These are phyloP conservation scores for Detonula confervacea DNA, from an alignment of 352 stramenopile genomes.

Conservation along the genomic window DNA sequence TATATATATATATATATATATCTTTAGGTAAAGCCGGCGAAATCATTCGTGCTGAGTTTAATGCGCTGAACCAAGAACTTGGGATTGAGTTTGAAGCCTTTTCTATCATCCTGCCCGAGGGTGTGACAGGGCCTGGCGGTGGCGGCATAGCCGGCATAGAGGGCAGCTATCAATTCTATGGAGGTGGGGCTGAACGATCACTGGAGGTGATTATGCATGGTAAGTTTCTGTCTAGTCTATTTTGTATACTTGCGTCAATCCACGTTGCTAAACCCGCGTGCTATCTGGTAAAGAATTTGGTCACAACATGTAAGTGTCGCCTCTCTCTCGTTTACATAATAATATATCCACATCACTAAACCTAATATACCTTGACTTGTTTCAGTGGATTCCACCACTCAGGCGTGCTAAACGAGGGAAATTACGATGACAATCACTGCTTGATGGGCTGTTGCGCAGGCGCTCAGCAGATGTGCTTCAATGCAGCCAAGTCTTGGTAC, in stretches of 20 bases:
- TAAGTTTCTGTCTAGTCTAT: conserved; percentile 6
- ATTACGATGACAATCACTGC: conserved; percentile 18
- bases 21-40: not conserved
- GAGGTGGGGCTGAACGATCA: not conserved
- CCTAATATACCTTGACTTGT: conserved; percentile 5
- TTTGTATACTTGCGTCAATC: conserved; percentile 2
- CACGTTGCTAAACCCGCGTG: conserved; percentile 1
- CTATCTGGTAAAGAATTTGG: conserved; percentile 1
- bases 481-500: conserved; percentile 14
- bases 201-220: conserved; percentile 21
- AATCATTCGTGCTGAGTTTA: conserved; percentile 13
- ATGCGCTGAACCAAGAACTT: conserved; percentile 17
- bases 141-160: not conserved
- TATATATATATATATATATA: too few relatives aligned
- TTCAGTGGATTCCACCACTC: conserved; percentile 25
- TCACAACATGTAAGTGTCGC: conserved; percentile 12
- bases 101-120: conserved; percentile 19
- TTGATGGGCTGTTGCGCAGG: conserved; percentile 26
- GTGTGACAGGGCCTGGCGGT: conserved; percentile 1
- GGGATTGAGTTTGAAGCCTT: conserved; percentile 21
- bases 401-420: conserved; percentile 9
- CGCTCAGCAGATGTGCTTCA: conserved; percentile 30
- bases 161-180: conserved; percentile 13
- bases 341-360: conserved; percentile 10
- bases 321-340: conserved; percentile 3